Conservation (phyloP, 2,329 filamentous ascomycete genomes). For the Ophiostoma sp. region DNA sequence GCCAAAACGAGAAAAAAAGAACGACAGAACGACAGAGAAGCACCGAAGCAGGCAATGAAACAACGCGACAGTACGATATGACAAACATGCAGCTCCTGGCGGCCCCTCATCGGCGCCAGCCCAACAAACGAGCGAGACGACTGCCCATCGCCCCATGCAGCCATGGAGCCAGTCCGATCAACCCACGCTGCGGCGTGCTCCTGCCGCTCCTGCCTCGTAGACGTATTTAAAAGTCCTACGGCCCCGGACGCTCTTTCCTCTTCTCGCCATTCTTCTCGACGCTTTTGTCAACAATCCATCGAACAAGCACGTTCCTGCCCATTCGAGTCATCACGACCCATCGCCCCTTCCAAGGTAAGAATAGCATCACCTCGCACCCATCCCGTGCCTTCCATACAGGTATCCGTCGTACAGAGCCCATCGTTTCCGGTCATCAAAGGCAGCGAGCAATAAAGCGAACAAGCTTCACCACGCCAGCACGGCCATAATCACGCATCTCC, state of each 20-base stretch:
- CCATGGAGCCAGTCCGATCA: constrained; percentile 6
- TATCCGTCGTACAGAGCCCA: too few relatives aligned
- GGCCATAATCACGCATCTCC: constrained; percentile 21
- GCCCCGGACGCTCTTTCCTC: constrained; percentile 14
- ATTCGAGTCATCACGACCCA: constrained; percentile 1
- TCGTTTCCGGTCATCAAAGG: not conserved
- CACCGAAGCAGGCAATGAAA: constrained; percentile 12
- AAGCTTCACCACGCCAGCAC: constrained; percentile 11
- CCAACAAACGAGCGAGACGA: constrained; percentile 13
- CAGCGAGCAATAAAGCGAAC: constrained; percentile 23
- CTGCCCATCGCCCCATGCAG: not conserved
- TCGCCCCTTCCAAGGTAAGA: constrained; percentile 12
- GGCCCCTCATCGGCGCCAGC: constrained; percentile 17
- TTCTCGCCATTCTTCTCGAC: not conserved
- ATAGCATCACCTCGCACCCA: not conserved
- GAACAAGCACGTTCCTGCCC: constrained; percentile 14
- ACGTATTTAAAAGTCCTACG: constrained; percentile 17
- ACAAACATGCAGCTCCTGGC: not conserved
- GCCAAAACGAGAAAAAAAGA: constrained; percentile 17
- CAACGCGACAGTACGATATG: not conserved
- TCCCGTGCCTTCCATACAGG: constrained; percentile 10
- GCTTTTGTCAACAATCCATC: constrained; percentile 1
- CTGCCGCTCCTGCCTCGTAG: constrained; percentile 14
- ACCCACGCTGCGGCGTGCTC: constrained; percentile 9
- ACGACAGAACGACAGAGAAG: constrained; percentile 12